Base-by-base conservation (phyloP, 2,329 filamentous ascomycete species). In the Ceratocystis cubensis region DNA sequence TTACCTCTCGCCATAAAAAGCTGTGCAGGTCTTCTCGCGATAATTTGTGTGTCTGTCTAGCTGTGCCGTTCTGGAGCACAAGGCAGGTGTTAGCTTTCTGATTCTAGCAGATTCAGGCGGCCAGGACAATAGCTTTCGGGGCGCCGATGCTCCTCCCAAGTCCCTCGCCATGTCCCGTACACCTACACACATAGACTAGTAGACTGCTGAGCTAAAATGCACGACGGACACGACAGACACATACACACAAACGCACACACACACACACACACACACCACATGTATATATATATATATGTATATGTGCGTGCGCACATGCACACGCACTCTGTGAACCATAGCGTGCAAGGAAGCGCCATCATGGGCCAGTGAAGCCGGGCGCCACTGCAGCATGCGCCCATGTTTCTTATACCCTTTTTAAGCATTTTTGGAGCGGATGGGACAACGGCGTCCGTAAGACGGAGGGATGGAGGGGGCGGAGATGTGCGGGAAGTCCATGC, bases 1-100 rank as follows among this genome's bases (percentile, higher is more conserved):
- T 48, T 44, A 63, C 61, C 45, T 63, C 41, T 41, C 61, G 44
- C 61, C 45, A 46, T n/a, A 63, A 30, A n/a, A 63, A 63, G 61
- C 61, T 33, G 45, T 63, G 61, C 61, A 63, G 13, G 61, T 63
- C 61, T 48, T 63, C 61, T 15, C 28, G 37, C 7, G 41, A 46
- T 20, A 63, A 22, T 10, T 8, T 22, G 22, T 63, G 61, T 63
- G 41, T 48, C 30, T 63, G 41, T 10, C 22, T 45, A 15, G 61
- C 30, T 28, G 61, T 20, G 8, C 45, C 41, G 17, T 15, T 50
- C 61, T 63, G 37, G 6, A 57, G 25, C 53, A n/a, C 10, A 17
- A 17, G 22, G 4, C 10, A 15, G 6, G 1, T 57, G 53, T 57
- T 57, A 57, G 53, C 37, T 57, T 17, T 30, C 53, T 15, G 17